Conservation (phyloP, 2,329 filamentous ascomycete species). For the Ceratocystis destructans region DNA sequence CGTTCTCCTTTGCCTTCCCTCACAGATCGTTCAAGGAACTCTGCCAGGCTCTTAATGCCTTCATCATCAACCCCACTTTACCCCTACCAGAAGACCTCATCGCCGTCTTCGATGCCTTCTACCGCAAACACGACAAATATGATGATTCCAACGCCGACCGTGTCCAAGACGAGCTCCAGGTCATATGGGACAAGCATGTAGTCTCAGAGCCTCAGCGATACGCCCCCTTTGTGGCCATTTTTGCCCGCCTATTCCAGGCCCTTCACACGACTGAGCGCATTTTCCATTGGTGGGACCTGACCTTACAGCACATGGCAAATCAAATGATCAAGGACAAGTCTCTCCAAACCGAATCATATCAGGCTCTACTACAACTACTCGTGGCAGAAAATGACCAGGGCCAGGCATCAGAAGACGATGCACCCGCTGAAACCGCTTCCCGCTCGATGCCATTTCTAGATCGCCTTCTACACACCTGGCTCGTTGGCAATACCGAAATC, state of each 20-base stretch:
- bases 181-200: conserved; percentile 52
- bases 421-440: conserved; percentile 26
- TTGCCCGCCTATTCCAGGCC: conserved; percentile 49
- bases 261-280: conserved; percentile 50
- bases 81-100: conserved; percentile 55
- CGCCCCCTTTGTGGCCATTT: conserved; percentile 53
- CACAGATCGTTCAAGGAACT: conserved; percentile 47
- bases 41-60: conserved; percentile 41
- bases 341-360: conserved; percentile 49
- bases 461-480: conserved; percentile 43
- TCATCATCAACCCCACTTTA: conserved; percentile 35
- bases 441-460: conserved; percentile 39
- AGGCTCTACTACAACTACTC: conserved; percentile 51
- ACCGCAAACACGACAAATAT: conserved; percentile 51
- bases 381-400: conserved; percentile 47
- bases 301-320: conserved; percentile 27
- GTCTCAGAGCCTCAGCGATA: conserved; percentile 41
- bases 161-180: conserved; percentile 57
- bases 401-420: conserved; percentile 30
- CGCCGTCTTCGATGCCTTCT: conserved; percentile 49
- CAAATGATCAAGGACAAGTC: conserved; percentile 47
- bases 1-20: conserved; percentile 19
- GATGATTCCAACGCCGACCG: conserved; percentile 58
- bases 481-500: conserved; percentile 32
- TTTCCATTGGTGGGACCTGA: conserved; percentile 57